Evolutionary conservation across 306 rosid species (phyloP).

Genomic region (Casuarina glauca): DNA sequence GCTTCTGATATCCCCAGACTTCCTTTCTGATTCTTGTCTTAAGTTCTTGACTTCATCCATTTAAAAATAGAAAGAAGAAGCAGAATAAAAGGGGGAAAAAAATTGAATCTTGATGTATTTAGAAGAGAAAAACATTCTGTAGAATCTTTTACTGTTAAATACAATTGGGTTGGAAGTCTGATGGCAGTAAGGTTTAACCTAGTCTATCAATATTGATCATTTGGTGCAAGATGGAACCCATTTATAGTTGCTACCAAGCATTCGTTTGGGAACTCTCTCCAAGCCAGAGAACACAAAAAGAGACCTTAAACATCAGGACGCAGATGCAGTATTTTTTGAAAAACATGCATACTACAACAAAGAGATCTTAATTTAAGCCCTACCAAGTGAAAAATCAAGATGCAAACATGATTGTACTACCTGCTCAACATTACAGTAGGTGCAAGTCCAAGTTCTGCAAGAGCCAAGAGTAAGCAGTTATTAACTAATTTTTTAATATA

Average conservation of each 20-base stretch:
- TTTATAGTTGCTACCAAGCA: slow-evolving; percentile 5
- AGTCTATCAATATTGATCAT: slow-evolving; percentile 16
- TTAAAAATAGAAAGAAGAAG: slow-evolving; percentile 16
- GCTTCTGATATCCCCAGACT: background rate
- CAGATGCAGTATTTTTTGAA: slow-evolving; percentile 12
- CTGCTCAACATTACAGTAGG: slow-evolving; percentile 89
- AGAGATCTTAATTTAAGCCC: slow-evolving; percentile 6
- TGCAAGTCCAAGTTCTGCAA: slow-evolving; percentile 83
- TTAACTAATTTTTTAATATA: background rate
- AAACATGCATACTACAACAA: slow-evolving; percentile 26
- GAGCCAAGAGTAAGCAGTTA: slow-evolving; percentile 33
- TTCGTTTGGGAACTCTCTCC: background rate
- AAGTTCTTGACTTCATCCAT: slow-evolving; percentile 16
- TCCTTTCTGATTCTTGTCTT: background rate
- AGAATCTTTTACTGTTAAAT: slow-evolving; percentile 1
- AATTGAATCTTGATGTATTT: slow-evolving; percentile 2
- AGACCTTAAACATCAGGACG: slow-evolving; percentile 20
- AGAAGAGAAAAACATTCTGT: slow-evolving; percentile 2
- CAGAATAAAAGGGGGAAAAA: slow-evolving; percentile 22
- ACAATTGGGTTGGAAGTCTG: background rate
- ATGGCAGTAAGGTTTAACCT: slow-evolving; percentile 11
- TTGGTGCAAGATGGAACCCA: slow-evolving; percentile 20
- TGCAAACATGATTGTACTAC: slow-evolving; percentile 38
- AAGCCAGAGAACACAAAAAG: slow-evolving; percentile 19
- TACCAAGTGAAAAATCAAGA: slow-evolving; percentile 20